Evolutionary conservation across 2,329 filamentous ascomycete genomes (phyloP).

Genomic region (Daldinia eschscholtzii): DNA sequence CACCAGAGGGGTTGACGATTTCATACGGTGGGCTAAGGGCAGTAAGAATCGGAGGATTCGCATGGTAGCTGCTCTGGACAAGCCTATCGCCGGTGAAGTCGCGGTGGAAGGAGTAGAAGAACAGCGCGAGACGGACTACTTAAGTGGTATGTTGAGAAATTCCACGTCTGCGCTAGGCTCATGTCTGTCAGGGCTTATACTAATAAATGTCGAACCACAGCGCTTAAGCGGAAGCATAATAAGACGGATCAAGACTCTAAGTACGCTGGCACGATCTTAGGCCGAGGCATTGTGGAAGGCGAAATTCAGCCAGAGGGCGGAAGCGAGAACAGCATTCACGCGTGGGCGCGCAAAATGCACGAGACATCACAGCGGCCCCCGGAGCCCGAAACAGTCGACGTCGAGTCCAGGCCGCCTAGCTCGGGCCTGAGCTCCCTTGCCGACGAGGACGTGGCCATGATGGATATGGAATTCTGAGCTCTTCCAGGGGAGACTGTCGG

Average conservation of each 20-base stretch:
- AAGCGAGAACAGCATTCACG: constrained; percentile 72
- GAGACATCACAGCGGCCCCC: constrained; percentile 50
- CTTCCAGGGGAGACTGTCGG: background rate
- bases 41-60: constrained; percentile 82
- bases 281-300: constrained; percentile 77
- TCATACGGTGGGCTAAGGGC: constrained; percentile 83
- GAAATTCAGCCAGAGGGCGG: constrained; percentile 85
- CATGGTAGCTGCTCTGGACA: constrained; percentile 80
- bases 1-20: constrained; percentile 79
- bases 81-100: constrained; percentile 41
- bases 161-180: background rate
- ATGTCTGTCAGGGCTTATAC: constrained; percentile 1
- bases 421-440: constrained; percentile 70
- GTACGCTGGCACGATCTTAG: constrained; percentile 86
- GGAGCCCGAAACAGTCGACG: constrained; percentile 47
- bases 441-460: constrained; percentile 61
- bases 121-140: constrained; percentile 69
- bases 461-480: constrained; percentile 44
- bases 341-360: constrained; percentile 68
- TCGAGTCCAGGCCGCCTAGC: constrained; percentile 62
- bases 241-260: constrained; percentile 89
- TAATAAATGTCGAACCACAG: constrained; percentile 56
- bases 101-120: constrained; percentile 68
- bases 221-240: constrained; percentile 91
- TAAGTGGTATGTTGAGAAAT: constrained; percentile 66